Base-by-base conservation (phyloP, 2,329 filamentous ascomycete species). In the Fusarium sp. region DNA sequence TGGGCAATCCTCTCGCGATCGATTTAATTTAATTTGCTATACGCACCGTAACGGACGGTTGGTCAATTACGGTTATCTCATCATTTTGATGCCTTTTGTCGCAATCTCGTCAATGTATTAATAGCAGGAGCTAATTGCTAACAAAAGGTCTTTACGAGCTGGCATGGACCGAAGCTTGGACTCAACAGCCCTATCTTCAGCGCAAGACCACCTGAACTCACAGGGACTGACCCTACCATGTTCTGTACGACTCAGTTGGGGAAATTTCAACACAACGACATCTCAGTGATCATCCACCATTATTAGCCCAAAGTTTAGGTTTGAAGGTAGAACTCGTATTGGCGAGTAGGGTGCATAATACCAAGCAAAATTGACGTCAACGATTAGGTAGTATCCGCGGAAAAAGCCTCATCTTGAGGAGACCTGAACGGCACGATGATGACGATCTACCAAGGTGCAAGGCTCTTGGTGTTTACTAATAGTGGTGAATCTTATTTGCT, bases 281-380 rank as follows among this genome's bases (percentile, higher is more conserved):
- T 5, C 0, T 17, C 24, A 26, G n/a, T n/a, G n/a, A n/a, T 7
- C 23, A n/a, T 20, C 46, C 28, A 42, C 38, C 14, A 12, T 11
- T 30, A 21, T 26, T 34, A 21, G 58, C 21, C 24, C 9, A 28
- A 7, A 28, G 19, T 39, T 50, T 56, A 47, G 55, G 23, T 42
- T 53, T 28, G 42, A 36, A 54, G 23, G 45, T 17, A 42, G 34
- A 55, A 34, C 55, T 63, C 51, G 60, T 63, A 57, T 63, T 38
- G 30, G 12, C 34, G 58, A 63, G 43, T 32, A 57, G 38, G 58
- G 28, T 63, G 58, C 60, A 56, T 49, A 36, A 43, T 19, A 24
- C 4, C 5, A 45, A 20, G 32, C 55, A 9, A 6, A 26, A 40
- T 63, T 63, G 60, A 63, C 60, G 60, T 63, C 60, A 63, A 63